Evolutionary conservation across 1,139 yeast genomes (phyloP).

Genomic region (Neolecta irregularis): DNA sequence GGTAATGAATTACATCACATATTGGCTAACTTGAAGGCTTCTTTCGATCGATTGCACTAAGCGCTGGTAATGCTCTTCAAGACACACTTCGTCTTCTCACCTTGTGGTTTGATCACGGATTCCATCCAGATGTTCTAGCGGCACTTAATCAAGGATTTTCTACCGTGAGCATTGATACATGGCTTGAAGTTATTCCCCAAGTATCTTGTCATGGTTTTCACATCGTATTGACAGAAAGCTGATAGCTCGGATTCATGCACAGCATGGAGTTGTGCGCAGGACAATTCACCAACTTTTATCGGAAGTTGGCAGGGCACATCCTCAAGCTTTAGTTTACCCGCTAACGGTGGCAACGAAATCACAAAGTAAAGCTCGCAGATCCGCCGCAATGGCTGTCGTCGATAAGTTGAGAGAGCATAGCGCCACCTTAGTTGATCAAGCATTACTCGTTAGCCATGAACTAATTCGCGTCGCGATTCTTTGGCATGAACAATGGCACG

Average conservation of each 20-base stretch:
- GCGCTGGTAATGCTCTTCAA: slow-evolving; percentile 75
- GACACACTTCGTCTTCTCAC: slow-evolving; percentile 83
- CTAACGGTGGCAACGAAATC: slow-evolving; percentile 92
- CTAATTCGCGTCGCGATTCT: slow-evolving; percentile 85
- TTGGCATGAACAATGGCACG: slow-evolving; percentile 98
- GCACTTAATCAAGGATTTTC: slow-evolving; percentile 86
- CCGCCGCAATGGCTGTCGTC: slow-evolving; percentile 80
- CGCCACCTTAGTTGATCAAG: slow-evolving; percentile 71
- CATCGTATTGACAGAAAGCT: slow-evolving; percentile 22
- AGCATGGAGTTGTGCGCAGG: slow-evolving; percentile 68
- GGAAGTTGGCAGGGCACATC: slow-evolving; percentile 87
- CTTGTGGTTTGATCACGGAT: slow-evolving; percentile 92
- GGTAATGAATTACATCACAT: neutral
- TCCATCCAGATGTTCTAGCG: slow-evolving; percentile 74
- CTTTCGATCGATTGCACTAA: slow-evolving; percentile 82
- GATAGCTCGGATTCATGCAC: slow-evolving; percentile 92
- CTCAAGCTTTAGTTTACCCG: slow-evolving; percentile 92
- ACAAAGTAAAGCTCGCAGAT: slow-evolving; percentile 74
- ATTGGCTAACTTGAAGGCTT: slow-evolving; percentile 47
- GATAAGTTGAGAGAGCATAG: slow-evolving; percentile 88
- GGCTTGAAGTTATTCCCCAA: slow-evolving; percentile 93
- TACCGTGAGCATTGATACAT: slow-evolving; percentile 77
- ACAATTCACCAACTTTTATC: slow-evolving; percentile 67
- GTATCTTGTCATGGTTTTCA: neutral
- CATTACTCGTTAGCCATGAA: slow-evolving; percentile 86